These are phyloP conservation scores for Cytidiella melzeri DNA, from an alignment of 768 basidiomycete species.

Conservation along the genomic window DNA sequence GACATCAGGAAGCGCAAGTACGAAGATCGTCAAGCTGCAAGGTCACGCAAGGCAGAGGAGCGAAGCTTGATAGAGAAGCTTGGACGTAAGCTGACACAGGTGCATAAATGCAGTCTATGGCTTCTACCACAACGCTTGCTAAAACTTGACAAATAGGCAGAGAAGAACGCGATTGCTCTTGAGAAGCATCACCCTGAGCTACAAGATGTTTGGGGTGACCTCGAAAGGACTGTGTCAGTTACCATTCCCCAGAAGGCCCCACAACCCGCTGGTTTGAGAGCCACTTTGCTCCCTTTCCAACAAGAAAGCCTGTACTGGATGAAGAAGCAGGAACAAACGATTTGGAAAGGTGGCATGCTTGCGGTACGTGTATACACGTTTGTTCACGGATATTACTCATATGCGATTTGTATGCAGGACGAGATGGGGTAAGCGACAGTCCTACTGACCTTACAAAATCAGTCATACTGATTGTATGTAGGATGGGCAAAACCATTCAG, in stretches of 20 bases:
- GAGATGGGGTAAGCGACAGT: slow-evolving; percentile 74
- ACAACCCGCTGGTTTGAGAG: slow-evolving; percentile 80
- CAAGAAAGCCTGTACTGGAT: slow-evolving; percentile 95
- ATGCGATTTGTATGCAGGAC: slow-evolving; percentile 45
- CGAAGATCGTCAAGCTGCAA: slow-evolving; percentile 22
- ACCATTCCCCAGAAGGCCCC: slow-evolving; percentile 62
- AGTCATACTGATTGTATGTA: slow-evolving; percentile 22
- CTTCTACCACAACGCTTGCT: background rate
- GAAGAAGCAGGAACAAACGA: slow-evolving; percentile 81
- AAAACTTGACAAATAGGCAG: slow-evolving; percentile 43
- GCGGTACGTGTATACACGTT: slow-evolving; percentile 48
- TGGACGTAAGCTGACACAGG: slow-evolving; percentile 70
- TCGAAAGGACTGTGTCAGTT: slow-evolving; percentile 56
- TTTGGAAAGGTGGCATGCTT: slow-evolving; percentile 90
- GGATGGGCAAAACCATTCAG: slow-evolving; percentile 96
- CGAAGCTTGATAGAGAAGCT: slow-evolving; percentile 44
- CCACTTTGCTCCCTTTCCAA: slow-evolving; percentile 90
- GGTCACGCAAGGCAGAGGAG: slow-evolving; percentile 39
- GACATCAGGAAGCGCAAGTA: slow-evolving; percentile 19
- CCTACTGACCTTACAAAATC: slow-evolving; percentile 4
- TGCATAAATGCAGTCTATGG: slow-evolving; percentile 27
- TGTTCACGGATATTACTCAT: slow-evolving; percentile 3
- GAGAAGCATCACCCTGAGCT: slow-evolving; percentile 75
- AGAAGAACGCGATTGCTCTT: slow-evolving; percentile 60
- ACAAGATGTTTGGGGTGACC: slow-evolving; percentile 80